Percentiles rank a stretch among this genome's conserved stretches.
Conservation (phyloP, 352 stramenopile species). For the Pythium biforme region DNA sequence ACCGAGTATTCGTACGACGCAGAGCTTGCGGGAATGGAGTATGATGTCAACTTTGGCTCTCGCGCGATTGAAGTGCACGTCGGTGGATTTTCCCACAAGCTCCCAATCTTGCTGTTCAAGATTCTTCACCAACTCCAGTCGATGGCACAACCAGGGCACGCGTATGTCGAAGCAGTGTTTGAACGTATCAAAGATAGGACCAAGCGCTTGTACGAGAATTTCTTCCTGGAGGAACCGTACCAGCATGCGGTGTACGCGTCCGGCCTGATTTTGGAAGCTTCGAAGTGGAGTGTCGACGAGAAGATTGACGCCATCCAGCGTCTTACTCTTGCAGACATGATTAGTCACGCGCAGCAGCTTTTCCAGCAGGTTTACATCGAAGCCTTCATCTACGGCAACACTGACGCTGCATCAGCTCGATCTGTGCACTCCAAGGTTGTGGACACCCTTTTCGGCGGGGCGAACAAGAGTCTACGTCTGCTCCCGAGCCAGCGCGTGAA, state of each 20-base stretch:
- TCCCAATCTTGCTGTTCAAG: conserved; percentile 74
- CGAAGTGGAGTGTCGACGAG: conserved; percentile 82
- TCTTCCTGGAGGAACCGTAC: conserved; percentile 89
- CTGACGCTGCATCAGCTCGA: conserved; percentile 27
- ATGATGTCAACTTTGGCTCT: conserved; percentile 63
- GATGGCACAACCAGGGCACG: conserved; percentile 49
- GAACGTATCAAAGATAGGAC: conserved; percentile 84
- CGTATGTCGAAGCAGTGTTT: conserved; percentile 68
- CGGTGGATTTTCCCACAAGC: conserved; percentile 90
- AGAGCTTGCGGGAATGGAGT: conserved; percentile 75
- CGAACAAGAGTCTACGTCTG: conserved; percentile 36
- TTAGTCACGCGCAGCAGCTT: conserved; percentile 45
- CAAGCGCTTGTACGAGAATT: conserved; percentile 85
- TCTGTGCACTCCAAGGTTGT: conserved; percentile 50
- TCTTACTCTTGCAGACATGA: conserved; percentile 53
- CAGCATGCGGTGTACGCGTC: conserved; percentile 85
- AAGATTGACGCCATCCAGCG: conserved; percentile 75
- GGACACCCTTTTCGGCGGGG: conserved; percentile 36
- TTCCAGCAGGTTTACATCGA: conserved; percentile 79
- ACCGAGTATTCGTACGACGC: conserved; percentile 83
- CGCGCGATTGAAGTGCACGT: conserved; percentile 80
- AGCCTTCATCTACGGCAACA: conserved; percentile 72
- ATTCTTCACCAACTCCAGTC: conserved; percentile 54
- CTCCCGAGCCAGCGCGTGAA: conserved; percentile 47
- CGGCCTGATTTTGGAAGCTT: conserved; percentile 71